A percentile compares a stretch with the other conserved stretches of the same genome.
Conservation (phyloP, 371 early-diverging fungal species). For the Apophysomyces trapeziformis region DNA sequence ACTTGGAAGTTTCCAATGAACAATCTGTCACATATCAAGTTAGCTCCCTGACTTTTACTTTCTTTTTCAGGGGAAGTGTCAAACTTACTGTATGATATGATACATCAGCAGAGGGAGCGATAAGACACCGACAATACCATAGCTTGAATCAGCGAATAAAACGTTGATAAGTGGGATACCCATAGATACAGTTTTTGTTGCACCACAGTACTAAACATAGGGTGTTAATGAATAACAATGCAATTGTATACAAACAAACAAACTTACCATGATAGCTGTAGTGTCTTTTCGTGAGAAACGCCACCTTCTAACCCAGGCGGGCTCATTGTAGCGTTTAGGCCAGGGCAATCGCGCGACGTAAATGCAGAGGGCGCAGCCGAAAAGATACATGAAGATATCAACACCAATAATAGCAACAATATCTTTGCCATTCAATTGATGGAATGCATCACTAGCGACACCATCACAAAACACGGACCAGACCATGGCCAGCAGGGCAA, state of each 20-base stretch:
- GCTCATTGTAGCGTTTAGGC: constrained; percentile 26
- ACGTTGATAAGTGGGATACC: constrained; percentile 81
- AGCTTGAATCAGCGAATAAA: constrained; percentile 53
- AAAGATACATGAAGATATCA: constrained; percentile 52
- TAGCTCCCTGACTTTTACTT: background rate
- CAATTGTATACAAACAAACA: background rate
- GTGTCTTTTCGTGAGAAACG: constrained; percentile 53
- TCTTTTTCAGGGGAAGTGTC: background rate
- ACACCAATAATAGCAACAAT: constrained; percentile 64
- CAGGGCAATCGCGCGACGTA: constrained; percentile 47
- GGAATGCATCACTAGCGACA: constrained; percentile 61
- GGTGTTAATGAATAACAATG: background rate
- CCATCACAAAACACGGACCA: constrained; percentile 81
- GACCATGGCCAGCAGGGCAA: constrained; percentile 67
- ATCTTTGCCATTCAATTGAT: constrained; percentile 52
- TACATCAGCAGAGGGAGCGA: constrained; percentile 73
- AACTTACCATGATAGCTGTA: constrained; percentile 58
- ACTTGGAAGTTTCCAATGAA: constrained; percentile 71
- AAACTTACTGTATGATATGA: constrained; percentile 71
- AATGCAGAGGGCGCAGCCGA: constrained; percentile 48
- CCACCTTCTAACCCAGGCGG: constrained; percentile 35
- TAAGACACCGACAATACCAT: constrained; percentile 61
- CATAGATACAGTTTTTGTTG: constrained; percentile 78
- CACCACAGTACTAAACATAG: constrained; percentile 63
- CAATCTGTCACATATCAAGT: constrained; percentile 30